Percentiles rank a stretch among this genome's conserved stretches.
These are phyloP conservation scores for Ceratobasidium sp. DNA, from an alignment of 1,284 basidiomycete species.

Conservation along the genomic window DNA sequence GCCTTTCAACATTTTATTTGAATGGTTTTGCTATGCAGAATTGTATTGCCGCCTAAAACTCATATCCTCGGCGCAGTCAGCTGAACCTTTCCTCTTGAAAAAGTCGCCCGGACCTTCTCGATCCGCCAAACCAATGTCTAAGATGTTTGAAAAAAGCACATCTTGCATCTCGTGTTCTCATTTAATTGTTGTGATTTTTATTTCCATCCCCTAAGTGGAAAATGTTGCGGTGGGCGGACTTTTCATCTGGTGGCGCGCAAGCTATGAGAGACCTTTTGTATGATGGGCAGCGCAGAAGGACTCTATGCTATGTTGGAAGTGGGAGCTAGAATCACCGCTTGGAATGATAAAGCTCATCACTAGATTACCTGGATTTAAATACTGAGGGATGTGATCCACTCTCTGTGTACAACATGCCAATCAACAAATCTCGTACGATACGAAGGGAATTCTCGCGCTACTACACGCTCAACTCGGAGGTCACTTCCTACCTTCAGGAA, in stretches of 20 bases:
- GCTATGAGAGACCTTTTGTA: not conserved
- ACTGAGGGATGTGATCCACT: not conserved
- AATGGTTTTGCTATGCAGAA: too few relatives aligned
- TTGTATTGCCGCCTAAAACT: too few relatives aligned
- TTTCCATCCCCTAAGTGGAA: not conserved
- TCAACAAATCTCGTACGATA: constrained; percentile 2
- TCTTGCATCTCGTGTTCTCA: too few relatives aligned
- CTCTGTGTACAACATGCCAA: not conserved
- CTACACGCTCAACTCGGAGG: not conserved
- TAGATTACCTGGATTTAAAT: not conserved
- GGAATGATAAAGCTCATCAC: not conserved
- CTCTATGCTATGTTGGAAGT: not conserved
- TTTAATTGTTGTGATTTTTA: too few relatives aligned
- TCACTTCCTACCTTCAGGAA: constrained; percentile 16
- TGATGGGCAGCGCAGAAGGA: not conserved
- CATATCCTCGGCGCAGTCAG: too few relatives aligned
- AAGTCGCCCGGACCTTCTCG: not conserved
- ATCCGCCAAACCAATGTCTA: not conserved
- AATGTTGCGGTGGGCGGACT: not conserved
- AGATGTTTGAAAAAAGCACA: not conserved
- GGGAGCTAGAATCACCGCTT: not conserved
- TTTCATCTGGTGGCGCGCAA: not conserved
- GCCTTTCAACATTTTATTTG: too few relatives aligned
- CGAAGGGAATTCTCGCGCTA: not conserved
- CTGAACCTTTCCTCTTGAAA: too few relatives aligned